Evolutionary conservation across 352 stramenopile genomes (phyloP).

Genomic region (Globisporangium orthogonon): DNA sequence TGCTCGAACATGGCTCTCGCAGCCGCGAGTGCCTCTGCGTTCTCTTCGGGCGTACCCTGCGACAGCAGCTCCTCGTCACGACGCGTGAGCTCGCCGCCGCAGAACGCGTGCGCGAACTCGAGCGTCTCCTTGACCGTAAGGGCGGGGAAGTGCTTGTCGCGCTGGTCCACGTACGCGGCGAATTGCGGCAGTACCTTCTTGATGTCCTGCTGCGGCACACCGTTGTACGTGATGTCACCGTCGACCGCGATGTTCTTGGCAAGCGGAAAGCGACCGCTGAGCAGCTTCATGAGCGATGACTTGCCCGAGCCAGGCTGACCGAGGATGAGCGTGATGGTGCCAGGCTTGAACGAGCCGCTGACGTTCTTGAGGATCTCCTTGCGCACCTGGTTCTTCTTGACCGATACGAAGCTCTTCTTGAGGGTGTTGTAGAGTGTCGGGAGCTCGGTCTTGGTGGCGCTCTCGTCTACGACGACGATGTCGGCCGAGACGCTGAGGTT

Average conservation of each 20-base stretch:
- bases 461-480: too few species aligned
- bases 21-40: neutral
- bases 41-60: neutral
- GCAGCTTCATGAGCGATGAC: slow-evolving; percentile 16
- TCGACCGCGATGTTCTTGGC: slow-evolving; percentile 1
- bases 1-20: neutral
- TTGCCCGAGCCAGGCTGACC: slow-evolving; percentile 8
- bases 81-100: slow-evolving; percentile 14
- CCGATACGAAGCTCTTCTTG: too few species aligned
- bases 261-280: slow-evolving; percentile 13
- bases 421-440: too few species aligned
- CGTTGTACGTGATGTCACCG: slow-evolving; percentile 17
- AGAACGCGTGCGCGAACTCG: slow-evolving; percentile 34
- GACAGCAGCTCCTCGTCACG: neutral
- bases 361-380: too few species aligned
- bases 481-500: too few species aligned
- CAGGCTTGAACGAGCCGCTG: slow-evolving; percentile 5
- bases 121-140: slow-evolving; percentile 52
- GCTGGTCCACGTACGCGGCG: slow-evolving; percentile 39
- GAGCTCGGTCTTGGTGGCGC: too few species aligned
- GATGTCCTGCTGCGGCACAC: too few species aligned
- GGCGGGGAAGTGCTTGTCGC: slow-evolving; percentile 39
- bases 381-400: too few species aligned
- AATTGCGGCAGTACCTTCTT: slow-evolving; percentile 21
- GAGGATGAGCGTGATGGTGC: slow-evolving; percentile 13